phyloP scores from a whole-genome alignment of 371 early-diverging fungal species.

The Cladochytrium tenue region DNA sequence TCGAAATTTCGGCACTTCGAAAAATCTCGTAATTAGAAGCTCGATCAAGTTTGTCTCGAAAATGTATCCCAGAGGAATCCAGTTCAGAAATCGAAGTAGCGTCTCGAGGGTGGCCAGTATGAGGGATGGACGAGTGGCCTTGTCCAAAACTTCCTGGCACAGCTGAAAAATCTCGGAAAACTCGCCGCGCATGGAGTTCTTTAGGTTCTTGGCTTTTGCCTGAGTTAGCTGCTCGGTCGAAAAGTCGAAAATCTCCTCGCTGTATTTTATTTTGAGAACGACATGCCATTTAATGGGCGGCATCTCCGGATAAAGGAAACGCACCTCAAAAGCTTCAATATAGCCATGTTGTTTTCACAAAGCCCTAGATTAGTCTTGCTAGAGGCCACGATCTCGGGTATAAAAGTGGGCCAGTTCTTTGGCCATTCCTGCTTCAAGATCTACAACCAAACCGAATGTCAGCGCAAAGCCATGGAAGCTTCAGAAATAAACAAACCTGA shows the following conservation, averaged over 20 bases:
- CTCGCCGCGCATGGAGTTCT: slow-evolving; percentile 93
- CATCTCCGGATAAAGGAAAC: not conserved
- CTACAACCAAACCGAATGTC: slow-evolving; percentile 49
- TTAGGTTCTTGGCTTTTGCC: slow-evolving; percentile 85
- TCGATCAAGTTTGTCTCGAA: slow-evolving; percentile 94
- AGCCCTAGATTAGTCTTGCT: slow-evolving; percentile 87
- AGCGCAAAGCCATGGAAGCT: slow-evolving; percentile 8
- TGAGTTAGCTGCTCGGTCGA: slow-evolving; percentile 97
- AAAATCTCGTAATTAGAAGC: slow-evolving; percentile 78
- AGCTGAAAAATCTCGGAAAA: slow-evolving; percentile 95
- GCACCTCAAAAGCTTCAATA: slow-evolving; percentile 92
- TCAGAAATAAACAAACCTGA: too few species aligned
- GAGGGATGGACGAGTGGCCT: slow-evolving; percentile 83
- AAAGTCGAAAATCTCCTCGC: slow-evolving; percentile 98
- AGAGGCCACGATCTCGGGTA: slow-evolving; percentile 95
- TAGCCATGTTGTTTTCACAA: slow-evolving; percentile 99
- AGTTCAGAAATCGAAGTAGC: slow-evolving; percentile 90
- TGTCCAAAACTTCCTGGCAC: slow-evolving; percentile 92
- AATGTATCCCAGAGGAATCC: slow-evolving; percentile 96
- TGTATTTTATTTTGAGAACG: slow-evolving; percentile 34
- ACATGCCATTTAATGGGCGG: too few species aligned
- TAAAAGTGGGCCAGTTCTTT: slow-evolving; percentile 98
- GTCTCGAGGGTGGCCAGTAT: slow-evolving; percentile 92
- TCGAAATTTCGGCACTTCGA: slow-evolving; percentile 80
- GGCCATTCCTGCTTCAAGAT: slow-evolving; percentile 99